Evolutionary conservation across 2,329 filamentous ascomycete genomes (phyloP), one percentile per base, ranked within the genome.

Genomic region (Cladophialophora chaetospira): DNA sequence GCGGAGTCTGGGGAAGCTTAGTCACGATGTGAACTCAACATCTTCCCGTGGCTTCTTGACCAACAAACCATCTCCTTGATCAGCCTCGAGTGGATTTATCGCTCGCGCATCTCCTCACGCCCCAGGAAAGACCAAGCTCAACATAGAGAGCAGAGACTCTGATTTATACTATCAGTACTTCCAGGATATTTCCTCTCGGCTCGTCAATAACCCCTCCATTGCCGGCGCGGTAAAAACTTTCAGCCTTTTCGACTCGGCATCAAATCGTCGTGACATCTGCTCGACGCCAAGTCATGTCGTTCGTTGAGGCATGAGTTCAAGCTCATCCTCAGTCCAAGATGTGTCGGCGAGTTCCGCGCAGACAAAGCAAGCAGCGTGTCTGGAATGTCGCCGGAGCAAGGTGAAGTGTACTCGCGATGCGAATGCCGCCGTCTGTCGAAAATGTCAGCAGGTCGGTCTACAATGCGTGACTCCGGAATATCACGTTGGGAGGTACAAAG

Each of bases 391-490:
- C 55, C 78, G 79, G 63, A 87, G 84, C 72, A 88, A 88, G 75
- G 85, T 87, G 65, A 84, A 83, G 63, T 88, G 86, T 70, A 82
- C 84, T 58, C 81, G 83, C 63, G 77, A 78, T 38, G 70, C 75
- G 17, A 77, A 76, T 38, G 76, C 81, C 57, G 66, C 73, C 17
- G 75, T 78, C 23, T 88, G 86, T 69, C 83, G 84, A 63, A 79
- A 83, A 69, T 88, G 86, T 68, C 73, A 77, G 52, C 79, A 84
- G 66, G 73, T 80, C 5, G 77, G 80, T 29, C 68, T 74, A 11
- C 83, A 88, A 57, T 90, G 87, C 68, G 75, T 88, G 4, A 83
- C 88, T 2, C 87, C 81, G n/a, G 82, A 82, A n/a, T 88, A 89
- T 67, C 86, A 89, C 60, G 81, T 88, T 3, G 87, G 87, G 5